Conservation (phyloP, 169 alveolate genomes). For the Theileria equi region DNA sequence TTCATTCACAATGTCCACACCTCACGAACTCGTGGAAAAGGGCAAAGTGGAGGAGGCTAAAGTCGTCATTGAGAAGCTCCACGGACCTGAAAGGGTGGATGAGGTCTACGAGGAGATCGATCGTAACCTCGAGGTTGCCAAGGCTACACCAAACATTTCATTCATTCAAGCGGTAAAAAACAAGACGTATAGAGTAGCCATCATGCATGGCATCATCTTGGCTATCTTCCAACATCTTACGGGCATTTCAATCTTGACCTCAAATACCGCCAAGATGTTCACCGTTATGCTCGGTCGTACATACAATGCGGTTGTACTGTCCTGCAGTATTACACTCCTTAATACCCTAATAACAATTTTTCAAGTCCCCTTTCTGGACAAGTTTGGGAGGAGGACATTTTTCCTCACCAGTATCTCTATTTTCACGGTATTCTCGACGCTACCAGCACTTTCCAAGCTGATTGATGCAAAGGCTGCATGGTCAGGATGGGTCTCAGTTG, state of each 20-base stretch:
- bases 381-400: slow-evolving; percentile 77
- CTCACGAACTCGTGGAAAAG: slow-evolving; percentile 59
- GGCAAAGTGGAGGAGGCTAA: slow-evolving; percentile 68
- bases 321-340: slow-evolving; percentile 59
- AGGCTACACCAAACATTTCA: slow-evolving; percentile 46
- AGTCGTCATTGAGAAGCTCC: slow-evolving; percentile 53
- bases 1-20: slow-evolving; percentile 68
- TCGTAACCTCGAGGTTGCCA: slow-evolving; percentile 61
- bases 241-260: slow-evolving; percentile 79
- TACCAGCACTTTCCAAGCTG: slow-evolving; percentile 71
- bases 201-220: slow-evolving; percentile 70
- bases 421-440: slow-evolving; percentile 37
- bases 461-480: background rate
- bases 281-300: slow-evolving; percentile 59
- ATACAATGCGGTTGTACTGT: slow-evolving; percentile 60
- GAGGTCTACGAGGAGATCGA: slow-evolving; percentile 56
- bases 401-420: slow-evolving; percentile 67
- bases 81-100: slow-evolving; percentile 66
- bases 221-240: slow-evolving; percentile 80
- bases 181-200: slow-evolving; percentile 68
- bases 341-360: slow-evolving; percentile 70
- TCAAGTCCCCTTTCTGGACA: slow-evolving; percentile 70
- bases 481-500: slow-evolving; percentile 42
- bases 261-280: slow-evolving; percentile 78
- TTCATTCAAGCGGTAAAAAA: slow-evolving; percentile 59